phyloP scores from a whole-genome alignment of 2,329 filamentous ascomycete genomes.

The Periconia digitata region DNA sequence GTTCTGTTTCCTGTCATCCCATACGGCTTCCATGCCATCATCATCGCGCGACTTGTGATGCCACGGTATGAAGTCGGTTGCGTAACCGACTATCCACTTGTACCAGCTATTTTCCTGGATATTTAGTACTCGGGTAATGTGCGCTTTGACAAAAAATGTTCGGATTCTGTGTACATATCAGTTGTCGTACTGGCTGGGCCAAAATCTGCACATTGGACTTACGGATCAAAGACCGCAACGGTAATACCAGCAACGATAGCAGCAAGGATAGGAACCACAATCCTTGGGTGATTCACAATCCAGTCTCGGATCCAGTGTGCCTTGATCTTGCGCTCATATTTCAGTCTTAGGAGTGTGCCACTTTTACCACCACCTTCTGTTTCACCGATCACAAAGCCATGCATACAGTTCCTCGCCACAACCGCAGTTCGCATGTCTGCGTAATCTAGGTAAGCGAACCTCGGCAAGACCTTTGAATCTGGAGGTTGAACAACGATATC shows the following conservation, averaged over 20 bases:
- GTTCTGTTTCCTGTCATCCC: conserved; percentile 80
- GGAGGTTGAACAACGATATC: conserved; percentile 82
- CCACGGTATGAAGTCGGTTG: conserved; percentile 66
- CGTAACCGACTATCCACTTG: conserved; percentile 78
- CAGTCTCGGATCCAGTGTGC: conserved; percentile 82
- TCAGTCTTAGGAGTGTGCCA: conserved; percentile 77
- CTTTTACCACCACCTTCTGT: conserved; percentile 70
- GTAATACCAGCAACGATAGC: conserved; percentile 81
- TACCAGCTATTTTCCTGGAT: conserved; percentile 73
- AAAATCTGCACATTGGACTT: conserved; percentile 14
- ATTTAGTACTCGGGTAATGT: conserved; percentile 77
- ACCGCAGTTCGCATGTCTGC: conserved; percentile 72
- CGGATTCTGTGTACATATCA: conserved; percentile 58
- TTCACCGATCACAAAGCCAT: conserved; percentile 74
- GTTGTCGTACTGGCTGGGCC: conserved; percentile 5
- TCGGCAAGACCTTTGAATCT: conserved; percentile 82
- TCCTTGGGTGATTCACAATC: conserved; percentile 80
- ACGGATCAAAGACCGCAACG: conserved; percentile 86
- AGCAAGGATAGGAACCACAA: conserved; percentile 80
- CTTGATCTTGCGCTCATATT: conserved; percentile 79
- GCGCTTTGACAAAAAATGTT: conserved; percentile 86
- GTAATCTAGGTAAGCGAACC: conserved; percentile 80
- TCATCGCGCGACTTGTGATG: conserved; percentile 60
- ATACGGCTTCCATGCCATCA: conserved; percentile 75
- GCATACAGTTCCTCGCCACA: conserved; percentile 89